Evolutionary conservation across 768 basidiomycete genomes (phyloP).

Genomic region (Clitopilus hobsonii): DNA sequence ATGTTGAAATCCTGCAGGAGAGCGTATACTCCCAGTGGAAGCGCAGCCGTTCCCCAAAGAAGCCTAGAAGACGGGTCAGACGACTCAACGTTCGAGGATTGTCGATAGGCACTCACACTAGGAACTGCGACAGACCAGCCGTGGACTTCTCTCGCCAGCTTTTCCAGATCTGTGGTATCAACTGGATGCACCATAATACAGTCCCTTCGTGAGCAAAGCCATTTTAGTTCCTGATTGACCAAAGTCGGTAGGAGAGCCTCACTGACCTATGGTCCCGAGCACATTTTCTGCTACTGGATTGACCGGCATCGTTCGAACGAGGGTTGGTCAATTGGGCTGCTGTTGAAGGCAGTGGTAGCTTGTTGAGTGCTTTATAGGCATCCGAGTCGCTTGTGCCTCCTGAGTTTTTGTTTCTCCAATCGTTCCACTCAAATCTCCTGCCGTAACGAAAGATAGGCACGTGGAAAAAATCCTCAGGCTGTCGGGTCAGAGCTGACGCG

Average conservation of each 20-base stretch:
- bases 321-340: no score
- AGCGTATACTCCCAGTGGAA: conserved; percentile 65
- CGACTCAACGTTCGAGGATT: neutral
- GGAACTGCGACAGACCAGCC: conserved; percentile 59
- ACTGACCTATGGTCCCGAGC: conserved; percentile 59
- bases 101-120: conserved; percentile 43
- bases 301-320: conserved; percentile 29
- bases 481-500: neutral
- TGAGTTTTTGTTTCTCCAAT: no score
- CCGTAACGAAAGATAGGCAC: neutral
- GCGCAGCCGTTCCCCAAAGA: conserved; percentile 55
- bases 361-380: no score
- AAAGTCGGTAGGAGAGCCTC: no score
- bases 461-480: neutral
- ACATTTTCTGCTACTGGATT: conserved; percentile 61
- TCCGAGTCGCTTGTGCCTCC: no score
- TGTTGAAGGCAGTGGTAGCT: no score
- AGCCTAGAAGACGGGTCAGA: conserved; percentile 29
- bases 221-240: neutral
- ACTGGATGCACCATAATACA: conserved; percentile 60
- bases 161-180: conserved; percentile 73
- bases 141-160: conserved; percentile 64
- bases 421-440: no score
- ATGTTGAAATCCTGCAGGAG: conserved; percentile 64
- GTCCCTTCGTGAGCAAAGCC: conserved; percentile 38